phyloP scores from a whole-genome alignment of 164 flowering plant genomes.

The Magnolia kwangsiensis region DNA sequence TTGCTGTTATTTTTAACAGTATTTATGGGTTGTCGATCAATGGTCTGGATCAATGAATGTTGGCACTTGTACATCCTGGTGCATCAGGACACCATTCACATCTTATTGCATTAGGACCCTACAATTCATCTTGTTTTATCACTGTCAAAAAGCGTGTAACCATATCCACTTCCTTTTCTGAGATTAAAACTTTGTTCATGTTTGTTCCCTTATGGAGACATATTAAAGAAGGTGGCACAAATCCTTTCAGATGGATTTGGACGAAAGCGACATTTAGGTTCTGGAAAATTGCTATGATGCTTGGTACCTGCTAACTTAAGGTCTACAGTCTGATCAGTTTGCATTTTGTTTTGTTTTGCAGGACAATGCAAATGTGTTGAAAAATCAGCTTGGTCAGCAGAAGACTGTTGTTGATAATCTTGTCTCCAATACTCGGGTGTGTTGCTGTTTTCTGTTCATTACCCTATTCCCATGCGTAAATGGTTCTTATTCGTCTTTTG shows the following conservation, averaged over 20 bases:
- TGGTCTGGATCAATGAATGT: too few species aligned
- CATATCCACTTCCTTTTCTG: neutral
- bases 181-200: neutral
- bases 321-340: neutral
- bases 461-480: too few species aligned
- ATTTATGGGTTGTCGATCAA: too few species aligned
- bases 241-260: neutral
- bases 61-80: too few species aligned
- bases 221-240: neutral
- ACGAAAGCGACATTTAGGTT: neutral
- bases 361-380: constrained; percentile 80
- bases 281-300: neutral
- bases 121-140: too few species aligned
- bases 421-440: constrained; percentile 79
- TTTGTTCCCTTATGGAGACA: neutral
- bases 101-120: too few species aligned
- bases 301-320: neutral
- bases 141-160: neutral
- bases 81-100: too few species aligned
- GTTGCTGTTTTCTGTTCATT: constrained; percentile 6
- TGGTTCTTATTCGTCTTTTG: too few species aligned
- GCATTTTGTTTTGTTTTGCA: constrained; percentile 18
- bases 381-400: constrained; percentile 85
- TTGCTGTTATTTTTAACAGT: too few species aligned
- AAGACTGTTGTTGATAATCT: constrained; percentile 72